Percentiles rank a stretch among this genome's conserved stretches.
phyloP scores from a whole-genome alignment of 108 stramenopile genomes.

The Conticribra weissflogii region DNA sequence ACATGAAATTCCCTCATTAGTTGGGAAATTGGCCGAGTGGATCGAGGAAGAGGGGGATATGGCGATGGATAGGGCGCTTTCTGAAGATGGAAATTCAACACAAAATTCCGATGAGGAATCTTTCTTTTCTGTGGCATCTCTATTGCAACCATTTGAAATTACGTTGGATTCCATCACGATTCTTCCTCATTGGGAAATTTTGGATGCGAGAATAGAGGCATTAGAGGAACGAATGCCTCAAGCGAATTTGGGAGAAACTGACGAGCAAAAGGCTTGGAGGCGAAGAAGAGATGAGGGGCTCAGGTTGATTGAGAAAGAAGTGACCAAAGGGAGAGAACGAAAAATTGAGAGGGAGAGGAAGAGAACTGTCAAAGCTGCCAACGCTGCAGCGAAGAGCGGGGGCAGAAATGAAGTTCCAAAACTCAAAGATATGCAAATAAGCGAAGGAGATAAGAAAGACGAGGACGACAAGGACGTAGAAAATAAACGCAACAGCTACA shows the following conservation, averaged over 20 bases:
- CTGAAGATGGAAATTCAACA: not conserved
- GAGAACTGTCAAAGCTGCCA: too few relatives aligned
- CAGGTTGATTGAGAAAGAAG: constrained; percentile 61
- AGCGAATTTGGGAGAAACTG: constrained; percentile 12
- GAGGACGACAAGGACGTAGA: not conserved
- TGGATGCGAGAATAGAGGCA: constrained; percentile 45
- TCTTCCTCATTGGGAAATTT: constrained; percentile 66
- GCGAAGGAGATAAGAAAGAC: not conserved
- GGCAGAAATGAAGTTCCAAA: too few relatives aligned
- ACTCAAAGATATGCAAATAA: too few relatives aligned
- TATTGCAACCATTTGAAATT: constrained; percentile 61
- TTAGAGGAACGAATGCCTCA: constrained; percentile 35
- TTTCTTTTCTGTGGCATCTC: not conserved
- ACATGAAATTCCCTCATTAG: constrained; percentile 33
- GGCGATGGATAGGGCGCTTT: not conserved
- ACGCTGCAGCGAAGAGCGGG: too few relatives aligned
- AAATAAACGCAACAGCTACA: constrained; percentile 47
- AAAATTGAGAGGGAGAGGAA: constrained; percentile 42
- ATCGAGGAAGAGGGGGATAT: constrained; percentile 44
- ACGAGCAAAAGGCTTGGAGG: constrained; percentile 24
- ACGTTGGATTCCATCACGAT: constrained; percentile 72
- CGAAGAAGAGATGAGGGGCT: constrained; percentile 46
- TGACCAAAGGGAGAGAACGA: constrained; percentile 41
- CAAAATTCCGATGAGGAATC: not conserved
- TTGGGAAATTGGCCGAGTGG: constrained; percentile 67